Base-by-base conservation (phyloP, 306 rosid genomes). In the Glycine soja region DNA sequence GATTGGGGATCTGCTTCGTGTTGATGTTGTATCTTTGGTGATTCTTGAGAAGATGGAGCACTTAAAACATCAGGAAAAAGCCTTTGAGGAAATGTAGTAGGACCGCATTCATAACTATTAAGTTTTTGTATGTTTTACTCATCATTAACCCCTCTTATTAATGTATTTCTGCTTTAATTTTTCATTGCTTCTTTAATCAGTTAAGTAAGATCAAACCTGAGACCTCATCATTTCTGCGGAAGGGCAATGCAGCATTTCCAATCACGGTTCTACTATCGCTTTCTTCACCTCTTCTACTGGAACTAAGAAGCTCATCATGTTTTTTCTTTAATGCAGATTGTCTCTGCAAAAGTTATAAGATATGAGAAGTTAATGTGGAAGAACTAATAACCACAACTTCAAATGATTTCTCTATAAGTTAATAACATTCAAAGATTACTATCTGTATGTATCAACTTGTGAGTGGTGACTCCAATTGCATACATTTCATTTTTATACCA, bases 201-300 rank as follows among this genome's bases (percentile, higher is more conserved):
- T 79, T 50, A 57, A 90, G 84, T 57, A 73, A 85, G 88, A 85
- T 87, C 93, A 74, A 90, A 95, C 98, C 98, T 92, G 98, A 89
- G 89, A 86, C 77, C 89, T 87, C 90, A 70, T 84, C 81, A 53
- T 71, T 78, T 42, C 84, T 52, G 79, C 66, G 14, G 66, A 87
- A 75, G 15, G 85, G 83, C 43, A 88, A 81, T 47, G 82, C 85
- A 45, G 81, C 78, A 78, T 79, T 85, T 50, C 59, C 72, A 76
- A 45, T 64, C 72, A 62, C 61, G 76, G 52, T 63, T 14, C 76
- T 50, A 7, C 54, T 47, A 9, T 74, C 52, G 45, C 73, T 81
- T 80, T 85, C 81, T 45, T 65, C 70, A 46, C 83, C 82, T 57
- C 18, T 81, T 73, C 30, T 73, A 66, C 83, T 72, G 59, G 71